These are phyloP conservation scores for Omphalotus guepiniiformis DNA, from an alignment of 768 basidiomycete species.

Conservation along the genomic window DNA sequence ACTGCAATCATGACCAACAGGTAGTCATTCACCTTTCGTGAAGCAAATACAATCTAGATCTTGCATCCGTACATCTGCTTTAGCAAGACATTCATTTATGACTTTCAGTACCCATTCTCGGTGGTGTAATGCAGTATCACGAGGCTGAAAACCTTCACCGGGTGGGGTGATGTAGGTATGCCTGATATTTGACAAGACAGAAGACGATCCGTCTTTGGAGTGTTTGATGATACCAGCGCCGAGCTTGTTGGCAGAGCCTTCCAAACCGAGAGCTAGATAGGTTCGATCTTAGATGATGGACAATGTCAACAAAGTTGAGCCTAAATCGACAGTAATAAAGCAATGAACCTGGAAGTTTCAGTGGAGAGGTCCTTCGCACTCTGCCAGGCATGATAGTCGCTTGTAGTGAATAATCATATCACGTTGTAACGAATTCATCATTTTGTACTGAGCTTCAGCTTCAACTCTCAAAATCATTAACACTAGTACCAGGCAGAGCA, in stretches of 20 bases:
- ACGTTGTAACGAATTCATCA: not conserved
- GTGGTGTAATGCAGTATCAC: constrained; percentile 95
- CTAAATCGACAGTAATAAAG: not conserved
- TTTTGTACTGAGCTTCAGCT: not conserved
- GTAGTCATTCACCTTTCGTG: constrained; percentile 71
- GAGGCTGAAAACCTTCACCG: constrained; percentile 94
- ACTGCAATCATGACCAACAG: not conserved
- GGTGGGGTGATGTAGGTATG: constrained; percentile 99
- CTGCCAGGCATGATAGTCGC: constrained; percentile 17
- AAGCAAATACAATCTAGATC: constrained; percentile 94
- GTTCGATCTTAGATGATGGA: constrained; percentile 50
- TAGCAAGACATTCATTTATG: constrained; percentile 67
- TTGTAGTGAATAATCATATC: not conserved
- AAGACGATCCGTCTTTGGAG: constrained; percentile 61
- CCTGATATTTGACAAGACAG: constrained; percentile 86
- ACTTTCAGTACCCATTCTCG: constrained; percentile 87
- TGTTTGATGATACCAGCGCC: constrained; percentile 93
- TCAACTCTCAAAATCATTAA: not conserved
- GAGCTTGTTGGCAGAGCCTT: constrained; percentile 97
- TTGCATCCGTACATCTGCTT: constrained; percentile 65
- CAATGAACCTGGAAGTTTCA: constrained; percentile 19
- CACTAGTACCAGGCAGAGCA: not conserved
- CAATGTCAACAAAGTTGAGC: too few species aligned
- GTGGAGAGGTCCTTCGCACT: constrained; percentile 11
- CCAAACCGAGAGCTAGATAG: constrained; percentile 89